Evolutionary conservation across 768 basidiomycete species (phyloP).

Genomic region (Leccinum pellstonianum): DNA sequence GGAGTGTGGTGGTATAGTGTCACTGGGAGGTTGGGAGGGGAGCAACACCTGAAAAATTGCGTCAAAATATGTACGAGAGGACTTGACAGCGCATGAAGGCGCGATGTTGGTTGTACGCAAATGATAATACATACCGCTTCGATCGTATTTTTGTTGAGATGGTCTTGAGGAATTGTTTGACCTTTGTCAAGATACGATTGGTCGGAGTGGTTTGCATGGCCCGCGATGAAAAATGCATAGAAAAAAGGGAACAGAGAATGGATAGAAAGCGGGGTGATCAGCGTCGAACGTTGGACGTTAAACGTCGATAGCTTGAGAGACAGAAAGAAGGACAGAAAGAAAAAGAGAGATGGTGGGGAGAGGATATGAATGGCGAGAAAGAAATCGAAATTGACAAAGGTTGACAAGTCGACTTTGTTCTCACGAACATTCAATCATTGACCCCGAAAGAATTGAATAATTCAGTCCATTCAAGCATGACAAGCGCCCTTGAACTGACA

Average conservation of each 20-base stretch:
- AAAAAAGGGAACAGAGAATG: background rate
- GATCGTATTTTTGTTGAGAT: slow-evolving; percentile 20
- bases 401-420: background rate
- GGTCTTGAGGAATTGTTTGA: slow-evolving; percentile 16
- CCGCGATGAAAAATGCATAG: background rate
- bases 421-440: slow-evolving; percentile 3
- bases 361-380: background rate
- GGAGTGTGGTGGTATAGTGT: slow-evolving; percentile 28
- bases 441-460: too few species aligned
- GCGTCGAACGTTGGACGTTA: background rate
- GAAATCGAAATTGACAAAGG: background rate
- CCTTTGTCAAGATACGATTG: slow-evolving; percentile 16
- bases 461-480: background rate
- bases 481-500: background rate
- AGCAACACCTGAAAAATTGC: slow-evolving; percentile 6
- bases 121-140: slow-evolving; percentile 14
- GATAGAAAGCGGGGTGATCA: background rate
- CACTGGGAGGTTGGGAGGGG: slow-evolving; percentile 4
- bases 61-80: slow-evolving; percentile 6
- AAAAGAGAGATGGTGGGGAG: background rate
- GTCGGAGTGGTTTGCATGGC: slow-evolving; percentile 17
- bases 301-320: background rate
- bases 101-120: background rate
- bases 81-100: background rate
- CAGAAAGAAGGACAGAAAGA: background rate